Percentiles rank a stretch among this genome's conserved stretches.
Conservation (phyloP, 257 asterid species). For the Lycium ferocissimum region DNA sequence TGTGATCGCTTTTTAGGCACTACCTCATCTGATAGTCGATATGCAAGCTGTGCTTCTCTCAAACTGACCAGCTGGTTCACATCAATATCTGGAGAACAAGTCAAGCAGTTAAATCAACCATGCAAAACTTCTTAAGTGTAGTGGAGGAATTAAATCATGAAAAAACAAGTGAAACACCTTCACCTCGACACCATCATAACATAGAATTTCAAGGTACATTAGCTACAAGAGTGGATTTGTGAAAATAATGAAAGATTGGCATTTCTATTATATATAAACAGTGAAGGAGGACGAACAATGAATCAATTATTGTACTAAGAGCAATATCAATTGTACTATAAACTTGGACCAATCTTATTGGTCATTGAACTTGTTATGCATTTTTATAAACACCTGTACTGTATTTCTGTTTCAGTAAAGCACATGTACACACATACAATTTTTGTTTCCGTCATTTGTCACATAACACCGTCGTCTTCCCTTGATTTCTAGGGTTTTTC, state of each 20-base stretch:
- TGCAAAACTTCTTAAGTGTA: constrained; percentile 32
- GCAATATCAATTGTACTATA: too few relatives aligned
- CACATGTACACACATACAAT: too few relatives aligned
- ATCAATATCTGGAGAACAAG: constrained; percentile 62
- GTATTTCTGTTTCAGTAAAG: too few relatives aligned
- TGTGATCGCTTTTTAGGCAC: constrained; percentile 19
- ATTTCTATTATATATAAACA: background rate
- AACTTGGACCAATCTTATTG: too few relatives aligned
- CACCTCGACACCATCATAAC: constrained; percentile 21
- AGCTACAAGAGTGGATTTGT: background rate
- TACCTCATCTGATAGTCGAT: constrained; percentile 89
- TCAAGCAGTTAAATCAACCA: constrained; percentile 28
- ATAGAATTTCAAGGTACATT: constrained; percentile 15
- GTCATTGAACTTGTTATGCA: too few relatives aligned
- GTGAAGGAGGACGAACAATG: too few relatives aligned
- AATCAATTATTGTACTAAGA: too few relatives aligned
- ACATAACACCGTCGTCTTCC: too few relatives aligned
- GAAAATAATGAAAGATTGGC: background rate
- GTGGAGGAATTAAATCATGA: constrained; percentile 24
- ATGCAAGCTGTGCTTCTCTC: constrained; percentile 85
- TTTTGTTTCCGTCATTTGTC: too few relatives aligned
- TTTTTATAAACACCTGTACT: too few relatives aligned
- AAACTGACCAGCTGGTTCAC: constrained; percentile 74
- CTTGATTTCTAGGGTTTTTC: too few relatives aligned
- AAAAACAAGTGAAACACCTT: constrained; percentile 22